These are phyloP conservation scores for Clarireedia monteithiana DNA, from an alignment of 2,329 filamentous ascomycete species.

Conservation along the genomic window DNA sequence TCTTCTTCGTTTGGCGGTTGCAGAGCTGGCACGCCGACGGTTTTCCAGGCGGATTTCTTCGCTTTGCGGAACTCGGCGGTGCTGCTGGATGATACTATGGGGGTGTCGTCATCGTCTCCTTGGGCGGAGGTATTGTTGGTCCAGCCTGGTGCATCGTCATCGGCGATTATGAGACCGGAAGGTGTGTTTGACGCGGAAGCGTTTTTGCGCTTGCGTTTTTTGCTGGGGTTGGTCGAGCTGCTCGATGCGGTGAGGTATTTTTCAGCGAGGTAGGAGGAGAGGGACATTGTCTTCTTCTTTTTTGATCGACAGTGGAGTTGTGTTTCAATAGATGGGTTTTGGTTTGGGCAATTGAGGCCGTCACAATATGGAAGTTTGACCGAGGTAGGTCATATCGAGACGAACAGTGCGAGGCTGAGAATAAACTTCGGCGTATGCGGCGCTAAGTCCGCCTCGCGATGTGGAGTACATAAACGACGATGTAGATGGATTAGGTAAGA, in stretches of 20 bases:
- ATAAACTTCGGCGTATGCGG: neutral
- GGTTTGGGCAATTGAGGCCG: neutral
- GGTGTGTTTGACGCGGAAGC: slow-evolving; percentile 25
- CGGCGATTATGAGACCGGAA: slow-evolving; percentile 54
- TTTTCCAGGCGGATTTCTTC: slow-evolving; percentile 78
- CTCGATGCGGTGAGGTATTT: slow-evolving; percentile 74
- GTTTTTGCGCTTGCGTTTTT: slow-evolving; percentile 56
- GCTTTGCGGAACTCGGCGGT: slow-evolving; percentile 59
- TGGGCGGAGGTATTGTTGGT: slow-evolving; percentile 34
- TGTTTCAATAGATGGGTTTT: too few relatives aligned
- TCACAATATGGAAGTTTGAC: neutral
- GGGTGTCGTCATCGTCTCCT: slow-evolving; percentile 43
- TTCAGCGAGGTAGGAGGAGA: slow-evolving; percentile 81
- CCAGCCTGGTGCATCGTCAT: slow-evolving; percentile 47
- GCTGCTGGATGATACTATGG: slow-evolving; percentile 41
- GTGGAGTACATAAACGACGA: neutral
- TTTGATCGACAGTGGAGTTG: neutral
- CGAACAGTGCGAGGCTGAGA: slow-evolving; percentile 2
- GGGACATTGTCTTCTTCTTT: slow-evolving; percentile 39
- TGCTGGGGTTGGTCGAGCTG: slow-evolving; percentile 44
- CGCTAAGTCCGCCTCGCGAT: neutral
- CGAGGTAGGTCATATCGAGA: neutral
- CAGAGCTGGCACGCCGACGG: slow-evolving; percentile 40
- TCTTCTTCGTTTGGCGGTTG: slow-evolving; percentile 40
- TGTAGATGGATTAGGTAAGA: too few relatives aligned